Conservation (phyloP, 768 basidiomycete species). For the Tulasnella sp. region DNA sequence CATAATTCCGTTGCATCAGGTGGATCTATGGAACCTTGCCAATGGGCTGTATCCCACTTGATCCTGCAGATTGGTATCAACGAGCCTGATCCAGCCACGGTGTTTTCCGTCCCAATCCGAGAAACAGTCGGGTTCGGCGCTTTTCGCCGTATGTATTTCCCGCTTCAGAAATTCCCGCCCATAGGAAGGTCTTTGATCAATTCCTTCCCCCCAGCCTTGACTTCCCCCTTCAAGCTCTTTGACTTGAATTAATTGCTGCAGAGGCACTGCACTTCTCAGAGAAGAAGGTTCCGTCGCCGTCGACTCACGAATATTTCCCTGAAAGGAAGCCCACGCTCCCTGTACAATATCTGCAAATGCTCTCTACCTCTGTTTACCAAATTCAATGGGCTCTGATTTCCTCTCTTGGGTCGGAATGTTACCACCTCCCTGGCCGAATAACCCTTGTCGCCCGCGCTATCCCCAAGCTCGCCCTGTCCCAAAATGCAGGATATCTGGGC, state of each 20-base stretch:
- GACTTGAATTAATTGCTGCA: background rate
- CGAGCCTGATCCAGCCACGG: background rate
- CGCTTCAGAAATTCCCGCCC: background rate
- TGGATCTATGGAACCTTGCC: background rate
- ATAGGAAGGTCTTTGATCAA: background rate
- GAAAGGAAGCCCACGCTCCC: background rate
- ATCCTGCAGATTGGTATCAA: background rate
- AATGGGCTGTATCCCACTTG: background rate
- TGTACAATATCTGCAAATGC: background rate
- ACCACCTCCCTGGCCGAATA: background rate
- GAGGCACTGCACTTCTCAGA: background rate
- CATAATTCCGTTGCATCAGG: background rate
- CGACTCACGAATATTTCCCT: background rate
- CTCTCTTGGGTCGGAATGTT: background rate
- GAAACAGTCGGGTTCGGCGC: background rate
- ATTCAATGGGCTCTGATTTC: background rate
- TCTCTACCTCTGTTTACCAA: background rate
- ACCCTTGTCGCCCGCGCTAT: background rate
- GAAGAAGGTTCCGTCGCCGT: background rate
- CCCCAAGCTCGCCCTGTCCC: background rate
- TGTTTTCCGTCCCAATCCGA: background rate
- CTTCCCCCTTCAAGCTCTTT: background rate
- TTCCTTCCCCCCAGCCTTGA: background rate
- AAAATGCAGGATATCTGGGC: background rate
- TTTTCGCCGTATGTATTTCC: background rate